Base-by-base conservation (phyloP, 768 basidiomycete species). In the Rickenella mellea region DNA sequence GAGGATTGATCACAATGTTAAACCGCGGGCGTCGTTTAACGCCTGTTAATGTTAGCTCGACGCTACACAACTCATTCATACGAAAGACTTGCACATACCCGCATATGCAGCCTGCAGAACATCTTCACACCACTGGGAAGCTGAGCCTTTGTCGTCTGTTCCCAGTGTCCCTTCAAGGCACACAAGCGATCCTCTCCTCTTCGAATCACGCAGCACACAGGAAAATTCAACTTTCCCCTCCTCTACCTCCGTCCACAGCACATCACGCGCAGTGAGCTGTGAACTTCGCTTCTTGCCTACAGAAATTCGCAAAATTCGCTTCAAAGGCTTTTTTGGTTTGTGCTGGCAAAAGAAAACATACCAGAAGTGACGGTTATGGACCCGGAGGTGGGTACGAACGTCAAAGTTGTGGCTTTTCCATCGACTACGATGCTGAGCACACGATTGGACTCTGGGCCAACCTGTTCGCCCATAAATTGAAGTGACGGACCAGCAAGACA, bases 1-100 rank as follows among this genome's bases (percentile, higher is more conserved):
- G 61, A 7, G 90, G 90, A 57, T 92, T 93, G 28, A 93, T 68
- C 31, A 93, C 55, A 6, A 91, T 70, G 47, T 78, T 76, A 24
- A 93, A 54, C 15, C 66, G 62, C 35, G 80, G 69, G 39, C 65
- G 57, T 17, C 69, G 76, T 50, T 71, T 71, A n/a, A 74, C 58
- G 30, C 74, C 83, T 69, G n/a, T n/a, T n/a, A n/a, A 54, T 36
- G 22, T 27, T 24, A 42, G 24, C 26, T 26, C 25, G 33, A 47
- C 27, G 8, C 39, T 38, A 40, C 36, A 44, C 12, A 29, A 29
- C 24, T 4, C 15, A 8, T 36, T 2, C 15, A 17, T 17, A 12
- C 24, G 2, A 36, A 36, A 26, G 24, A 40, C 27, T 19, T 11
- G 19, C 12, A 47, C 63, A 39, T 45, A 80, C 88, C 80, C 52